A percentile compares a stretch with the other conserved stretches of the same genome.
phyloP scores from a whole-genome alignment of 2,329 filamentous ascomycete species.

The Didymella keratinophila region DNA sequence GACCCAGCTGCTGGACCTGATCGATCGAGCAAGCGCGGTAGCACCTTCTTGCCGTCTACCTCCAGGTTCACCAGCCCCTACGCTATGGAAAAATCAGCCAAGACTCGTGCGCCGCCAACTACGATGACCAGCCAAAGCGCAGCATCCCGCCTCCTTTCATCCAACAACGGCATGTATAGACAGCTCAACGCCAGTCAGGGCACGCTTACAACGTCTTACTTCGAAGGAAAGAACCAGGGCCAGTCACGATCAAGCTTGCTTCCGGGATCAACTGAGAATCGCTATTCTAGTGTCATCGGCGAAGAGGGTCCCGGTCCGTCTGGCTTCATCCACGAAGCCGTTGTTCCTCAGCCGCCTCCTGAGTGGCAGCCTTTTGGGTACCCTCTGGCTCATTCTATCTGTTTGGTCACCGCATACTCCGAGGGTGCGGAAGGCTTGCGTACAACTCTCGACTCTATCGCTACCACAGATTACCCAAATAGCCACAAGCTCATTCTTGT shows the following conservation, averaged over 20 bases:
- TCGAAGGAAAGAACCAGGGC: conserved; percentile 47
- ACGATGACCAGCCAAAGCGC: conserved; percentile 95
- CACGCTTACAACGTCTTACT: conserved; percentile 56
- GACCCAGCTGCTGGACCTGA: conserved; percentile 74
- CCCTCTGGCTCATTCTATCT: conserved; percentile 91
- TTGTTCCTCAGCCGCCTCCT: conserved; percentile 93
- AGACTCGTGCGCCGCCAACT: conserved; percentile 70
- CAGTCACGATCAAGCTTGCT: conserved; percentile 55
- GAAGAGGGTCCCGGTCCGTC: conserved; percentile 80
- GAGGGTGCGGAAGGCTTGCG: conserved; percentile 92
- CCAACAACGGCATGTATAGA: conserved; percentile 72
- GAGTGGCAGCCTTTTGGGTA: conserved; percentile 99
- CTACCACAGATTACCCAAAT: conserved; percentile 98
- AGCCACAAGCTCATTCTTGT: conserved; percentile 97
- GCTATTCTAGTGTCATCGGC: conserved; percentile 63
- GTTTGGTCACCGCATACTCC: conserved; percentile 94
- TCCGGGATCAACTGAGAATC: conserved; percentile 52
- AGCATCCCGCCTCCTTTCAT: conserved; percentile 74
- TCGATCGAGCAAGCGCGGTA: conserved; percentile 79
- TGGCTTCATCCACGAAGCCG: conserved; percentile 95
- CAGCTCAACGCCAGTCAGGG: conserved; percentile 64
- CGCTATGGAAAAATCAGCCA: conserved; percentile 69
- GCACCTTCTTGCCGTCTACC: conserved; percentile 86
- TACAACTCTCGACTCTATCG: conserved; percentile 93
- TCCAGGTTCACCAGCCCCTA: conserved; percentile 95